A percentile compares a stretch with the other conserved stretches of the same genome.
phyloP scores from a whole-genome alignment of 2,329 filamentous ascomycete species.

The Fusarium mangiferae region DNA sequence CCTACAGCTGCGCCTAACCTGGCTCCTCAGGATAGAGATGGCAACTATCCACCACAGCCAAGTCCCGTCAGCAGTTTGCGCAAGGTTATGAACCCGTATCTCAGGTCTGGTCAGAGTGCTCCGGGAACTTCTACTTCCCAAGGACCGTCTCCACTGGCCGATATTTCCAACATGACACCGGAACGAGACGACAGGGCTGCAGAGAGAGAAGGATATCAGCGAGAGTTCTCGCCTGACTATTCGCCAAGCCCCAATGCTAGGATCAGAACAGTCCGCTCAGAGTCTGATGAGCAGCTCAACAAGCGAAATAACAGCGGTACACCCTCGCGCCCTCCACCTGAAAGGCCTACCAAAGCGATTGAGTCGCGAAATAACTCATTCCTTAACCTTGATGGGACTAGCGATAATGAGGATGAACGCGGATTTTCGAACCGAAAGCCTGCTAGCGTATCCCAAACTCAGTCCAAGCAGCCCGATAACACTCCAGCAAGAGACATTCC shows the following conservation, averaged over 20 bases:
- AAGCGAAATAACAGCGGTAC: conserved; percentile 48
- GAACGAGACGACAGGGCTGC: conserved; percentile 10
- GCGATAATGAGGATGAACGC: conserved; percentile 58
- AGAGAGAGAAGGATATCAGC: conserved; percentile 52
- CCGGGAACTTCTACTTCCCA: conserved; percentile 42
- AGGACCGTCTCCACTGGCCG: conserved; percentile 41
- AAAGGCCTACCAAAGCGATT: conserved; percentile 44
- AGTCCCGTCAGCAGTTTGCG: conserved; percentile 84
- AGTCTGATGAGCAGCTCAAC: conserved; percentile 47
- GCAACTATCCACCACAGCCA: conserved; percentile 52
- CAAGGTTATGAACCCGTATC: conserved; percentile 87
- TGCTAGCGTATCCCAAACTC: conserved; percentile 19
- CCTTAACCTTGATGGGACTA: conserved; percentile 59
- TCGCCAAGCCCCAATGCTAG: conserved; percentile 76
- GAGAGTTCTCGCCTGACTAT: conserved; percentile 80
- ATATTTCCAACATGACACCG: conserved; percentile 41
- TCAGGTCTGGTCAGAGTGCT: conserved; percentile 55
- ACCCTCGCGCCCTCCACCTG: conserved; percentile 49
- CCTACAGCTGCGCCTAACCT: conserved; percentile 51
- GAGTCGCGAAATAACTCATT: conserved; percentile 59
- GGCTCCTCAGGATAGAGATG: conserved; percentile 45
- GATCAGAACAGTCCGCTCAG: conserved; percentile 71
- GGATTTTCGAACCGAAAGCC: conserved; percentile 23
- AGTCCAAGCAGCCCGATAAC: conserved; percentile 18
- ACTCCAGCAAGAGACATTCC: conserved; percentile 16